Evolutionary conservation across 805 yeast genomes (phyloP), one percentile per base, ranked within the genome.

Genomic region (Candida easanensis): DNA sequence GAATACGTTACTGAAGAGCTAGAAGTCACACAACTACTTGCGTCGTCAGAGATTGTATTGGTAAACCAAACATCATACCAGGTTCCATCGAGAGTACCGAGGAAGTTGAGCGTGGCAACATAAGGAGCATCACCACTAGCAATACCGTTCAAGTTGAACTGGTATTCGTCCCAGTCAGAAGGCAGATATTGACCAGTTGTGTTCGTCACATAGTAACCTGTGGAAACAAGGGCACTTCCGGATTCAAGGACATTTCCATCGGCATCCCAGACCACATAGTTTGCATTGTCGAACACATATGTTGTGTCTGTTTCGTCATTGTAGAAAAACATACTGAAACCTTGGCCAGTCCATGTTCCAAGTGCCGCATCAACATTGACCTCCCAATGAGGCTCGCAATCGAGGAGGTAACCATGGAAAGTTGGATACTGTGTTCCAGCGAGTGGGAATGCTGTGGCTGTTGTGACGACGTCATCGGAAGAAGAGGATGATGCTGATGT

Each of bases 161-260:
- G 21, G 32, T 31, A 40, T 5, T 33, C n/a, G 31, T 7, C 25
- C 44, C 44, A 40, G 23, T 40, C 15, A 3, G 13, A 15, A 8
- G 44, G 44, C 17, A 40, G 38, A 16, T 34, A 10, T 16, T 28
- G 26, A 13, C 44, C 44, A 16, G 36, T 40, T 4, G 44, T 40
- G 32, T 40, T 40, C n/a, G 44, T 40, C 16, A 40, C 36, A 27
- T 35, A 40, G 13, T 8, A 10, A 4, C 5, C 14, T 13, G 39
- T 40, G 16, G 44, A 40, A 16, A 40, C 38, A 3, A 40, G 21
- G 13, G 44, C 39, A 16, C 11, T 14, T 3, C 44, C 44, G 4
- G 18, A 16, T 22, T 40, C 44, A 4, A 40, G 3, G n/a, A 35
- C 32, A 7, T n/a, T 16, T 2, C 39, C 44, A 30, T 28, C 44